A percentile compares a stretch with the other conserved stretches of the same genome.
phyloP scores from a whole-genome alignment of 163 green algal genomes.

The Chlorella variabilis region DNA sequence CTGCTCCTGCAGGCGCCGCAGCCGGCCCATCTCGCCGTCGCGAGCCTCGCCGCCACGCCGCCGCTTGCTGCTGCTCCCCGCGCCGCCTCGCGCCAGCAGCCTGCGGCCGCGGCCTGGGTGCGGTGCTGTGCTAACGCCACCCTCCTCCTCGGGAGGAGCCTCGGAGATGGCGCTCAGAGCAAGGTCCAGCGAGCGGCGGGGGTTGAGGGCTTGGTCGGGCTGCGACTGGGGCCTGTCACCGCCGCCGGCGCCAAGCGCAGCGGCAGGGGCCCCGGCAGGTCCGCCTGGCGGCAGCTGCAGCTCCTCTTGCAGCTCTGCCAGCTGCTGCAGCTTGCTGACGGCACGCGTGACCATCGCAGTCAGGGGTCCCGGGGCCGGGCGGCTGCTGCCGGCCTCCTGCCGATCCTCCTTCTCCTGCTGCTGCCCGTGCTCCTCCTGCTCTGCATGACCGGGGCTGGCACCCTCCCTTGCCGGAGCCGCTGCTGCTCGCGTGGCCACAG shows the following conservation, averaged over 20 bases:
- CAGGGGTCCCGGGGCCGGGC: neutral
- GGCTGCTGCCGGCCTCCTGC: neutral
- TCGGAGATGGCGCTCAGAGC: neutral
- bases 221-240: neutral
- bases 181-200: constrained; percentile 12
- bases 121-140: neutral
- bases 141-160: neutral
- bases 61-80: neutral
- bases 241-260: neutral
- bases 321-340: constrained; percentile 36
- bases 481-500: too few species aligned
- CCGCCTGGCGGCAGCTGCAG: neutral
- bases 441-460: too few species aligned
- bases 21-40: neutral
- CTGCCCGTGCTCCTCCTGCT: neutral
- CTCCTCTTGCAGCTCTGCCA: constrained; percentile 23
- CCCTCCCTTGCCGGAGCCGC: too few species aligned
- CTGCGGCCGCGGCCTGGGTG: neutral
- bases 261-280: neutral
- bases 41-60: neutral
- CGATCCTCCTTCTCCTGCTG: neutral
- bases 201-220: neutral
- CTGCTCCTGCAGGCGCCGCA: constrained; percentile 27
- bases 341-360: constrained; percentile 11
- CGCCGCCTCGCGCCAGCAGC: neutral